Base-by-base conservation (phyloP, 2,329 filamentous ascomycete genomes). In the Aureobasidium uvarum region DNA sequence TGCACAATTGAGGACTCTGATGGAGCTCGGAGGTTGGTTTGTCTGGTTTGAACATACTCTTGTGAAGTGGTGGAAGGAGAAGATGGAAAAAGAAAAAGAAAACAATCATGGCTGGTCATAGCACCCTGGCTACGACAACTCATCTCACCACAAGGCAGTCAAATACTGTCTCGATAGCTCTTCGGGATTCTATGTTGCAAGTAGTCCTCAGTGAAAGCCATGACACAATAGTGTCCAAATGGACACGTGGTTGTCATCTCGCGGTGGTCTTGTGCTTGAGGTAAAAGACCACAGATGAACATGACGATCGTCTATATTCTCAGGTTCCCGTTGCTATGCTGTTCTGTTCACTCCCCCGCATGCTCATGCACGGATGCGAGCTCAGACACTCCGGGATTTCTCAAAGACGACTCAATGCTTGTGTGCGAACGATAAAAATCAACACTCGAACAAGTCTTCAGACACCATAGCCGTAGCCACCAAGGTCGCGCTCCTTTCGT, bases 401-500 rank as follows among this genome's bases (percentile, higher is more conserved):
- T 7, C n/a, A 38, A 38, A 18, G 16, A 38, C n/a, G 11, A 23
- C 20, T 23, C 52, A 38, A 23, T 2, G 14, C 23, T 28, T 5
- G 16, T 23, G 23, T 56, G 5, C 36, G 20, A 41, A 28, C 23
- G n/a, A 13, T 11, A 25, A 13, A 16, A 18, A 6, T 2, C 18
- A 18, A n/a, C 8, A 2, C 2, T 43, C 18, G 18, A 23, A 8
- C 18, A 45, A 48, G 52, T 48, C 56, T 1, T 64, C 45, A 65
- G 16, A 65, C 38, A 8, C 63, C 63, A 25, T 65, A 65, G 14
- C 45, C n/a, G 25, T 65, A 65, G 23, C 63, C 63, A 18, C 63
- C 63, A 23, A 65, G 54, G 20, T 65, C 63, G 18, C 63, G 63
- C 31, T 50, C 43, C 3, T 28, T 6, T 11, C 54, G 52, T 20